Evolutionary conservation across 1,139 yeast species (phyloP), one percentile per base, ranked within the genome.

Genomic region (Yamadazyma atlantica): DNA sequence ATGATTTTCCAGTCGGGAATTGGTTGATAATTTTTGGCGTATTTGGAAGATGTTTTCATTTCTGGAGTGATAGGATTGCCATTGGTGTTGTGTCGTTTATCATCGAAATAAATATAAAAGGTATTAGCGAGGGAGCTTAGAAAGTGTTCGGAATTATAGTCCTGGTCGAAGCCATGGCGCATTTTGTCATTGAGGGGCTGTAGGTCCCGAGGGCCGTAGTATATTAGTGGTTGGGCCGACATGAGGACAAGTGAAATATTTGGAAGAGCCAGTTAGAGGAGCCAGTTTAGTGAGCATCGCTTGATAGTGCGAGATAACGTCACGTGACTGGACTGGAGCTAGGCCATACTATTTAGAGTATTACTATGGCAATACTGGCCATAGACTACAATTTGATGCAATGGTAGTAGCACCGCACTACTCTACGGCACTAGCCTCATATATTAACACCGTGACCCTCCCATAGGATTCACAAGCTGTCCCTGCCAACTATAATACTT

Each of bases 1-100:
- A 88, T 85, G 24, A 82, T 76, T 50, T 94, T 85, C 98, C 98
- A 92, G 54, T 92, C 97, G 4, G 80, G 64, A 4, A 84, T 83
- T 3, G 87, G 85, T 54, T 83, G 87, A 56, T 79, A 82, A 44
- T 75, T 76, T 38, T 62, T 65, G 23, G 64, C 64, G 36, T 73
- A 71, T 39, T 65, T 64, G 15, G 73, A 70, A 17, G 60, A 54
- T 26, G 58, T 57, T 50, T 75, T 77, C 67, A 66, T 64, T 31
- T 73, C 80, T 14, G 73, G 73, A 1, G 80, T 68, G n/a, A 81
- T 73, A 2, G 97, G 96, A 52, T 82, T 86, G 13, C 96, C 96
- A 42, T 87, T 86, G 3, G 96, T 86, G 49, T 82, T 85, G 57
- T 92, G 97, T 35, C 97, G 77, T 60, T 92, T 92, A 55, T 86